These are phyloP conservation scores for Auriscalpium orientale DNA, from an alignment of 768 basidiomycete species.

Conservation along the genomic window DNA sequence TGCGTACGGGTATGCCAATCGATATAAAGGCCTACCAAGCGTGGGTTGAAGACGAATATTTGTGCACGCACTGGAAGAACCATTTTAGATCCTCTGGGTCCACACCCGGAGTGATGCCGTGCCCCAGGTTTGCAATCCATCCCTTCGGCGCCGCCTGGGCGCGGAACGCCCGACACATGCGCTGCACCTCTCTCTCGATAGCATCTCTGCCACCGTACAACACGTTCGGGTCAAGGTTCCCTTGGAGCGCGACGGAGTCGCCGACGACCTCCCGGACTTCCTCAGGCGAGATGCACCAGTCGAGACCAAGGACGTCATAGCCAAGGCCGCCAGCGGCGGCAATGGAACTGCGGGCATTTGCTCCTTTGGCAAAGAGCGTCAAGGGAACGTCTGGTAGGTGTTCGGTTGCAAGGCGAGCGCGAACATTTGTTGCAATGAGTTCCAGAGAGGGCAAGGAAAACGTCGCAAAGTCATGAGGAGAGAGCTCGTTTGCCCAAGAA, in stretches of 20 bases:
- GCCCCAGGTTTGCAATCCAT: constrained; percentile 98
- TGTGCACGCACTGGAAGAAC: constrained; percentile 88
- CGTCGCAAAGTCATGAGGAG: constrained; percentile 74
- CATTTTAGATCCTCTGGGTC: constrained; percentile 88
- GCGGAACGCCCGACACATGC: constrained; percentile 70
- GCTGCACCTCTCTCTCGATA: constrained; percentile 79
- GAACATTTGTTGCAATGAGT: constrained; percentile 67
- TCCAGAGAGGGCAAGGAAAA: constrained; percentile 80
- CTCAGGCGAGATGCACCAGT: constrained; percentile 82
- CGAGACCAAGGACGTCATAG: constrained; percentile 86
- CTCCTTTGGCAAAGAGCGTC: constrained; percentile 93
- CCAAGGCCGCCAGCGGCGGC: constrained; percentile 49
- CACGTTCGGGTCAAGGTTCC: constrained; percentile 86
- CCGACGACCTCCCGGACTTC: constrained; percentile 61
- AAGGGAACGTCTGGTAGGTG: constrained; percentile 61
- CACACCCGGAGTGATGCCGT: constrained; percentile 94
- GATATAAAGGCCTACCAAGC: too few relatives aligned
- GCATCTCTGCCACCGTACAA: constrained; percentile 82
- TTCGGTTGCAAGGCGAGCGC: constrained; percentile 43
- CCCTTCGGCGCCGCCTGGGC: constrained; percentile 46
- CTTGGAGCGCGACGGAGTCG: constrained; percentile 68
- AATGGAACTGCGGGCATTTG: constrained; percentile 59
- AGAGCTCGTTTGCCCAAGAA: constrained; percentile 90
- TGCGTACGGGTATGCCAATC: too few relatives aligned
- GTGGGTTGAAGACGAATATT: constrained; percentile 44